A percentile compares a stretch with the other conserved stretches of the same genome.
Conservation (phyloP, 1,284 basidiomycete species). For the Inonotus obliquus region DNA sequence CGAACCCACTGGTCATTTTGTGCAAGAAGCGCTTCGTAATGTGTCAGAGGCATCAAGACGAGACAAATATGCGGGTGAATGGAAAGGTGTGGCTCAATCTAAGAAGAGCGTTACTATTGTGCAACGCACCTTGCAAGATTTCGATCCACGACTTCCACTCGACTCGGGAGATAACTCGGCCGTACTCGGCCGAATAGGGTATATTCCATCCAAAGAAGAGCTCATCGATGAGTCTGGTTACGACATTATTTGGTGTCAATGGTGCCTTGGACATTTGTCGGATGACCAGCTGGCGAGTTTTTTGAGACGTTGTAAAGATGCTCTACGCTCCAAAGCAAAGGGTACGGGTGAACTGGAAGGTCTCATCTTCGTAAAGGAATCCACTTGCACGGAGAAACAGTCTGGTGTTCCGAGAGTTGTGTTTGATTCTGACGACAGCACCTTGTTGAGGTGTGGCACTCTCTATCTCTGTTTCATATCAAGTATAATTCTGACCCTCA, state of each 20-base stretch:
- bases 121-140: conserved; percentile 70
- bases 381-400: conserved; percentile 62
- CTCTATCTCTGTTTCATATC: neutral
- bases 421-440: conserved; percentile 86
- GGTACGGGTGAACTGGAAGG: conserved; percentile 26
- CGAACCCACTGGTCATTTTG: conserved; percentile 79
- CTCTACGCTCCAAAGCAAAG: conserved; percentile 44
- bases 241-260: conserved; percentile 91
- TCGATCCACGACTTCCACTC: conserved; percentile 51
- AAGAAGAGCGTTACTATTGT: conserved; percentile 81
- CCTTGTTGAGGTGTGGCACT: conserved; percentile 65
- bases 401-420: conserved; percentile 53
- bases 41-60: conserved; percentile 22
- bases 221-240: conserved; percentile 51
- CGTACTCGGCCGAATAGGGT: conserved; percentile 56
- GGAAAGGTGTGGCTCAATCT: conserved; percentile 55
- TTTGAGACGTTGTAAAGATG: conserved; percentile 54
- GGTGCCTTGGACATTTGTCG: conserved; percentile 88
- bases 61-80: conserved; percentile 32
- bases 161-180: conserved; percentile 27
- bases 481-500: neutral
- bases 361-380: conserved; percentile 88
- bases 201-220: conserved; percentile 32
- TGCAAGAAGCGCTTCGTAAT: conserved; percentile 61
- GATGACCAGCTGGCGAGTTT: conserved; percentile 77